These are phyloP conservation scores for Tremellales sp. DNA, from an alignment of 1,284 basidiomycete species.

Conservation along the genomic window DNA sequence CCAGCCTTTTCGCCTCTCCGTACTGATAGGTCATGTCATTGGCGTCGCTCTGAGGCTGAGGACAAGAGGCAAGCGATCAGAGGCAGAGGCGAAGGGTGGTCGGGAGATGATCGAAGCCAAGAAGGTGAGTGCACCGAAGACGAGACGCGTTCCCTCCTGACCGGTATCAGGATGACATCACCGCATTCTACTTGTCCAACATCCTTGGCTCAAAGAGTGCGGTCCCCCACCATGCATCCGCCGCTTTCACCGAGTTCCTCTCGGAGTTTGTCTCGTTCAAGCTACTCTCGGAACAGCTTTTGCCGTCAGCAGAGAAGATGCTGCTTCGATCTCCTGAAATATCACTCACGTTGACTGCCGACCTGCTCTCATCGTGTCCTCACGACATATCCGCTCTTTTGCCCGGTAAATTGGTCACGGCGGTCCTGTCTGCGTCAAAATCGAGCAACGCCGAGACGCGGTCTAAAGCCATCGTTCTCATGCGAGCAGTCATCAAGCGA, in stretches of 20 bases:
- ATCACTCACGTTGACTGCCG: slow-evolving; percentile 38
- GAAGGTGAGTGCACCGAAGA: slow-evolving; percentile 19
- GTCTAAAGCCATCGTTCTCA: slow-evolving; percentile 58
- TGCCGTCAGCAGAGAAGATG: slow-evolving; percentile 45
- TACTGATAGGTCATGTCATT: slow-evolving; percentile 39
- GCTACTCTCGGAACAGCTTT: slow-evolving; percentile 32
- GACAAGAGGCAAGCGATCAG: slow-evolving; percentile 19
- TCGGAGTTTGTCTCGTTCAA: slow-evolving; percentile 29
- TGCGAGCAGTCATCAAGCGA: slow-evolving; percentile 56
- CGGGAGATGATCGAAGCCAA: slow-evolving; percentile 27
- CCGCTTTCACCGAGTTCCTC: slow-evolving; percentile 32
- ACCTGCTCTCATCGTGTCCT: slow-evolving; percentile 34
- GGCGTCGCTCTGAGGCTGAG: slow-evolving; percentile 38
- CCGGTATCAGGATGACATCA: slow-evolving; percentile 25
- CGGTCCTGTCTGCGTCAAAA: slow-evolving; percentile 67
- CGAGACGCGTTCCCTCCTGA: neutral
- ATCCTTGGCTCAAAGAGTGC: slow-evolving; percentile 40
- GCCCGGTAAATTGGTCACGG: slow-evolving; percentile 63
- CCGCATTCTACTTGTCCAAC: slow-evolving; percentile 37
- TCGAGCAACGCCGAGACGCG: slow-evolving; percentile 69
- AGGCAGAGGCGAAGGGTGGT: slow-evolving; percentile 8
- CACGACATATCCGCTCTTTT: slow-evolving; percentile 56
- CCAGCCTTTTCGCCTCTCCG: slow-evolving; percentile 25
- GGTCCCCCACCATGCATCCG: slow-evolving; percentile 28
- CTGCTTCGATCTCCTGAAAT: slow-evolving; percentile 44